Percentiles rank a stretch among this genome's conserved stretches.
Conservation (phyloP, 441 rosid species). For the Adansonia grandidieri region DNA sequence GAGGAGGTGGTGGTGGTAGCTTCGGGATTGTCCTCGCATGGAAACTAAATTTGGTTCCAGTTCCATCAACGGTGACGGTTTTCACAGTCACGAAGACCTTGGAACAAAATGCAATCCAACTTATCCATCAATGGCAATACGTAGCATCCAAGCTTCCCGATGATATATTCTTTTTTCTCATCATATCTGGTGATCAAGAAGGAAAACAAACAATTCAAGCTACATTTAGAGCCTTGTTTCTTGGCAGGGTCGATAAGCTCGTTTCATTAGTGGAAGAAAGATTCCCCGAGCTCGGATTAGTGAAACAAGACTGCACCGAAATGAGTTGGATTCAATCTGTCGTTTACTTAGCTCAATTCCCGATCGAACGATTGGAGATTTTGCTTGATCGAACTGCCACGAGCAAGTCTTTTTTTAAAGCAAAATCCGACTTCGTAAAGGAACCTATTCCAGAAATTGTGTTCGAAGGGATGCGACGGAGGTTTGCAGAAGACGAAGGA, state of each 20-base stretch:
- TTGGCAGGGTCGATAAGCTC: background rate
- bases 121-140: background rate
- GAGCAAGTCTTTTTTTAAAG: constrained; percentile 14
- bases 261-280: background rate
- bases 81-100: background rate
- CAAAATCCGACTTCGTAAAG: constrained; percentile 37
- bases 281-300: background rate
- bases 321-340: background rate
- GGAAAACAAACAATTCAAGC: background rate
- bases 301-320: background rate
- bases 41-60: background rate
- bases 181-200: background rate
- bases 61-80: background rate
- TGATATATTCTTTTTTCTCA: background rate
- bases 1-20: background rate
- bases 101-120: background rate
- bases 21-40: background rate
- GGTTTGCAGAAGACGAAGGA: background rate
- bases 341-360: background rate
- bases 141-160: background rate
- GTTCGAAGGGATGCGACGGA: constrained; percentile 27
- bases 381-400: constrained; percentile 14
- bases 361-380: background rate
- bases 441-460: constrained; percentile 30
- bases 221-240: background rate